Conservation (phyloP, 345 rosid genomes). For the Syzygium grande region DNA sequence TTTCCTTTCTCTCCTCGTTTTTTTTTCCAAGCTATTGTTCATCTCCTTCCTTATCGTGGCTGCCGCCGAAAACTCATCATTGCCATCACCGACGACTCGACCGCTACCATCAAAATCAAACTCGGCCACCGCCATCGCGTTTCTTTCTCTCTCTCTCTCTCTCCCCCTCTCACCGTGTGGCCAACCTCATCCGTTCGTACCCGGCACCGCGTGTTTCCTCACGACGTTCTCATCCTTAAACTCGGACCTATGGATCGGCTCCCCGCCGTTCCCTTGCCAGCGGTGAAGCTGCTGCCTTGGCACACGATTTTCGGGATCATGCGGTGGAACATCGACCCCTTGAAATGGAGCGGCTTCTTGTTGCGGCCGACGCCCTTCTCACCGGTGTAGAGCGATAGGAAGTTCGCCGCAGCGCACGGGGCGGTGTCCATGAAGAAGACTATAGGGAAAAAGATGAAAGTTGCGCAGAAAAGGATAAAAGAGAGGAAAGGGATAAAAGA, state of each 20-base stretch:
- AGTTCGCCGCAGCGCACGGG: constrained; percentile 61
- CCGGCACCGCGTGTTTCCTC: constrained; percentile 72
- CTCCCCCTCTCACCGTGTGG: background rate
- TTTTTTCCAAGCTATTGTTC: background rate
- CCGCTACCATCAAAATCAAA: background rate
- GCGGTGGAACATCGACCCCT: constrained; percentile 64
- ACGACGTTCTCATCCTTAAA: constrained; percentile 69
- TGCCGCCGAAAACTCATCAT: background rate
- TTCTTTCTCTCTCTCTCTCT: background rate
- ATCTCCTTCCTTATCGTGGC: too few species aligned
- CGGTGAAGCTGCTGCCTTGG: constrained; percentile 82
- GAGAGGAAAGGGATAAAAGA: too few species aligned
- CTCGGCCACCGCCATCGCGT: fast-evolving
- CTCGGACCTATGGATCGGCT: constrained; percentile 63
- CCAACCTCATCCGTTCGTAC: constrained; percentile 30
- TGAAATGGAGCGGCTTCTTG: constrained; percentile 74
- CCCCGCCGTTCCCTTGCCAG: constrained; percentile 79
- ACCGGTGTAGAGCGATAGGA: constrained; percentile 80
- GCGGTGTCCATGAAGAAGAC: constrained; percentile 31
- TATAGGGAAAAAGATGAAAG: background rate
- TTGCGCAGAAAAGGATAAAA: background rate
- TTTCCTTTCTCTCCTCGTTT: background rate
- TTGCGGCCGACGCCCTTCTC: constrained; percentile 61
- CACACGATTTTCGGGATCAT: constrained; percentile 78
- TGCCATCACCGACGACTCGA: background rate